Evolutionary conservation across 345 rosid genomes (phyloP).

Genomic region (Nephelium lappaceum): DNA sequence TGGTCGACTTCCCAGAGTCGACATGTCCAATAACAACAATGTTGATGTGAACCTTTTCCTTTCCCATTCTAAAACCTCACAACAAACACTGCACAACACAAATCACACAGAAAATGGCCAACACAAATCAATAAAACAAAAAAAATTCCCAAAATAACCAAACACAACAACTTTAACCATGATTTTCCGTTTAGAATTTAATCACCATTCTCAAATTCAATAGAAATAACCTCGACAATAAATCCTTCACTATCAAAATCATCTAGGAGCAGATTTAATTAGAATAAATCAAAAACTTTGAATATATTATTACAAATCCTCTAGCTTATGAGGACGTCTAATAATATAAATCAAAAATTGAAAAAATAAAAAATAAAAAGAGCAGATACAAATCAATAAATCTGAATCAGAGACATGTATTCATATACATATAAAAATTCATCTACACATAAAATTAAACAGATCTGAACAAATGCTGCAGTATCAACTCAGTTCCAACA

Average conservation of each 20-base stretch:
- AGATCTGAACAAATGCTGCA: neutral
- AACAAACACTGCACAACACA: neutral
- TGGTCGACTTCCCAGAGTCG: constrained; percentile 72
- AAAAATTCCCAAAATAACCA: neutral
- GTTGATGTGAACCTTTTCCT: constrained; percentile 46
- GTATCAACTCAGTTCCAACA: neutral
- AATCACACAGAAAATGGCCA: neutral
- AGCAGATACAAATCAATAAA: neutral
- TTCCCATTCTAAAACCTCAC: constrained; percentile 28
- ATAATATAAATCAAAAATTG: no score
- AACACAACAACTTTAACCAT: neutral
- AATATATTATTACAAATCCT: neutral
- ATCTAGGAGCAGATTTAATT: neutral
- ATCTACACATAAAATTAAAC: no score
- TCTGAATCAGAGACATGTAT: no score
- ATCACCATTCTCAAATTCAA: neutral
- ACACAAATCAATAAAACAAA: neutral
- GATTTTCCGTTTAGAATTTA: no score
- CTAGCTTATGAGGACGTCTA: no score
- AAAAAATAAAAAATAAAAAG: no score
- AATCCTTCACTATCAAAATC: neutral
- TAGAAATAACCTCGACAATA: neutral
- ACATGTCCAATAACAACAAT: constrained; percentile 53
- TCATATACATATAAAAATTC: neutral
- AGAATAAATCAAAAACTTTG: neutral